Percentiles rank a stretch among this genome's conserved stretches.
Evolutionary conservation across 305 asterid genomes (phyloP).

Genomic region (Nicotiana rustica): DNA sequence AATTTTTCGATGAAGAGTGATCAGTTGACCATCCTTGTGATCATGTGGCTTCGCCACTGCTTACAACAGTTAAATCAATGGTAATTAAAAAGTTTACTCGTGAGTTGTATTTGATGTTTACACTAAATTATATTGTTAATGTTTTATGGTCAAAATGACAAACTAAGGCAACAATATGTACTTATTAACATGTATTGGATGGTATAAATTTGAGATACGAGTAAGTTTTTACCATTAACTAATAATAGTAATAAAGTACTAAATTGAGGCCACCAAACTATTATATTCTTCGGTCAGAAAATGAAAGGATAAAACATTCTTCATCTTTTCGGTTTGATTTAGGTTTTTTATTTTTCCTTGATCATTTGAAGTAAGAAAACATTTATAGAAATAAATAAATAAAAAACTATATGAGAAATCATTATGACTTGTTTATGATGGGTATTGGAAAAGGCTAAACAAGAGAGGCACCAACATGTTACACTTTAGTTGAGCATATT

Average conservation of each 20-base stretch:
- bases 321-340: background rate
- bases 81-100: too few relatives aligned
- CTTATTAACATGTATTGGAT: too few relatives aligned
- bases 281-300: background rate
- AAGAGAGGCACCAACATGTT: conserved; percentile 31
- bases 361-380: background rate
- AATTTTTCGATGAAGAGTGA: too few relatives aligned
- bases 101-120: too few relatives aligned
- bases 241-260: background rate
- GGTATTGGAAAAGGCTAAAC: conserved; percentile 30
- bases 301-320: background rate
- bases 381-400: background rate
- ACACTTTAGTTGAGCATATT: conserved; percentile 32
- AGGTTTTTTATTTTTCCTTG: background rate
- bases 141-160: too few relatives aligned
- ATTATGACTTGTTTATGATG: conserved; percentile 30
- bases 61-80: too few relatives aligned
- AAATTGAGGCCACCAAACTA: conserved; percentile 6
- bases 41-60: too few relatives aligned
- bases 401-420: background rate
- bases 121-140: too few relatives aligned
- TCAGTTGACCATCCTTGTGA: too few relatives aligned
- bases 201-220: too few relatives aligned
- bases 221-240: background rate
- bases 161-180: too few relatives aligned